These are phyloP conservation scores for Setaria viridis DNA, from an alignment of 202 grass and related monocot genomes.

Conservation along the genomic window DNA sequence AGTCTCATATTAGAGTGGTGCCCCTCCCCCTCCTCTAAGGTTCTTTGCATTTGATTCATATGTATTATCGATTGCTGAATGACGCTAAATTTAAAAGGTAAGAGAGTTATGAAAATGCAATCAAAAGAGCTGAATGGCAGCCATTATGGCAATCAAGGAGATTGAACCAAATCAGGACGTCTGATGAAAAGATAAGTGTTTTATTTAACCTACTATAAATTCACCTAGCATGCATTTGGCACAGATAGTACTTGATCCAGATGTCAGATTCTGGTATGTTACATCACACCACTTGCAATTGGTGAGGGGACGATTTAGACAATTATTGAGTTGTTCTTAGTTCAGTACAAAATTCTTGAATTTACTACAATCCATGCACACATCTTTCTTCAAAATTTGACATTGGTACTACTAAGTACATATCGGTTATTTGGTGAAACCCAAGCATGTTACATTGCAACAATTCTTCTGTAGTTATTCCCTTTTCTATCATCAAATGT, in stretches of 20 bases:
- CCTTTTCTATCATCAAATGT: slow-evolving; percentile 25
- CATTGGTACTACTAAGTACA: slow-evolving; percentile 5
- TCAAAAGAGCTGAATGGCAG: neutral
- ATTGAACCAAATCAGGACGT: slow-evolving; percentile 29
- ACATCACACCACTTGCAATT: slow-evolving; percentile 12
- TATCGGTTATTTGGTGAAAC: slow-evolving; percentile 20
- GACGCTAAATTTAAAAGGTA: slow-evolving; percentile 35
- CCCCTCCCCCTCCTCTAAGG: slow-evolving; percentile 42
- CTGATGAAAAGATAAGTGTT: neutral
- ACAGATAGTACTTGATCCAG: neutral
- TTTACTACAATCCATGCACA: slow-evolving; percentile 6
- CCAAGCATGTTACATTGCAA: neutral
- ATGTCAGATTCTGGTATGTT: slow-evolving; percentile 26
- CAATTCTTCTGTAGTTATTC: slow-evolving; percentile 16
- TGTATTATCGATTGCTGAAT: slow-evolving; percentile 22
- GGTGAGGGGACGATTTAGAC: neutral
- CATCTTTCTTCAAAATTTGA: slow-evolving; percentile 27
- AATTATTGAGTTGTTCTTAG: slow-evolving; percentile 26
- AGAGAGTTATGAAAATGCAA: neutral
- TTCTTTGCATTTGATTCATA: slow-evolving; percentile 50
- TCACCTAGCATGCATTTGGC: neutral
- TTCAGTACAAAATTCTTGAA: neutral
- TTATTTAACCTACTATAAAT: slow-evolving; percentile 17
- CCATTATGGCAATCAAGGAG: neutral
- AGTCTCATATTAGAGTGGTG: slow-evolving; percentile 54